Percentiles rank a stretch among this genome's conserved stretches.
phyloP scores from a whole-genome alignment of 2,329 filamentous ascomycete genomes.

The Amauroascus niger region DNA sequence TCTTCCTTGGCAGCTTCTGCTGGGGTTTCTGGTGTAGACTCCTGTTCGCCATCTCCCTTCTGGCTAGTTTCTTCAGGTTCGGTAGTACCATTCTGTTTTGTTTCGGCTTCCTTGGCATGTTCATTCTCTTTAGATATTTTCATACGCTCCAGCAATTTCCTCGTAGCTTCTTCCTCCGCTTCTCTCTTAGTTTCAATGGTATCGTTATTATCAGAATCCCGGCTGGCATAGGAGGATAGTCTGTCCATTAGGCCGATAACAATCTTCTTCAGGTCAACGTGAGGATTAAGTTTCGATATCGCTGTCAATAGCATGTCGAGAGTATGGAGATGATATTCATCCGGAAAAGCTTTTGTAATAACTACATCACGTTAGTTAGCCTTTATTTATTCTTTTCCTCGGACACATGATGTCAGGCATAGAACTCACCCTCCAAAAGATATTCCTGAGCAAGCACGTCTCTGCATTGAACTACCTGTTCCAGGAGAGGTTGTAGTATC shows the following conservation, averaged over 20 bases:
- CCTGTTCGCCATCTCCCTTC: constrained; percentile 3
- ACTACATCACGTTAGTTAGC: constrained; percentile 49
- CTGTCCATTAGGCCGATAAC: constrained; percentile 98
- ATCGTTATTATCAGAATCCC: constrained; percentile 63
- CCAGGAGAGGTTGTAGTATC: constrained; percentile 78
- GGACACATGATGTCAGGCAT: too few species aligned
- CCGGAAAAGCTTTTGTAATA: constrained; percentile 96
- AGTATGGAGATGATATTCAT: constrained; percentile 95
- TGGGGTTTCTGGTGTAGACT: constrained; percentile 12
- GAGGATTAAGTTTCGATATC: constrained; percentile 83
- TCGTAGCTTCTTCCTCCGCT: constrained; percentile 73
- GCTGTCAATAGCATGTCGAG: constrained; percentile 90
- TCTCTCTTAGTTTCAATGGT: constrained; percentile 65
- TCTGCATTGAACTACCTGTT: constrained; percentile 95
- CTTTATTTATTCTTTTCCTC: constrained; percentile 19
- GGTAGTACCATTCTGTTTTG: constrained; percentile 27
- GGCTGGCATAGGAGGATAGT: constrained; percentile 84
- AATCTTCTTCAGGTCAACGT: constrained; percentile 96
- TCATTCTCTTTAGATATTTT: constrained; percentile 42
- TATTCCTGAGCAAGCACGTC: constrained; percentile 97
- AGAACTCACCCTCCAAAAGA: constrained; percentile 61
- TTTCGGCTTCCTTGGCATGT: constrained; percentile 17
- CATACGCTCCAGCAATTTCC: constrained; percentile 66
- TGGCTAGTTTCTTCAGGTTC: constrained; percentile 29
- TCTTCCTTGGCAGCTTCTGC: constrained; percentile 19